Conservation (phyloP, 2,329 filamentous ascomycete genomes). For the Ophiostoma fasciatum region DNA sequence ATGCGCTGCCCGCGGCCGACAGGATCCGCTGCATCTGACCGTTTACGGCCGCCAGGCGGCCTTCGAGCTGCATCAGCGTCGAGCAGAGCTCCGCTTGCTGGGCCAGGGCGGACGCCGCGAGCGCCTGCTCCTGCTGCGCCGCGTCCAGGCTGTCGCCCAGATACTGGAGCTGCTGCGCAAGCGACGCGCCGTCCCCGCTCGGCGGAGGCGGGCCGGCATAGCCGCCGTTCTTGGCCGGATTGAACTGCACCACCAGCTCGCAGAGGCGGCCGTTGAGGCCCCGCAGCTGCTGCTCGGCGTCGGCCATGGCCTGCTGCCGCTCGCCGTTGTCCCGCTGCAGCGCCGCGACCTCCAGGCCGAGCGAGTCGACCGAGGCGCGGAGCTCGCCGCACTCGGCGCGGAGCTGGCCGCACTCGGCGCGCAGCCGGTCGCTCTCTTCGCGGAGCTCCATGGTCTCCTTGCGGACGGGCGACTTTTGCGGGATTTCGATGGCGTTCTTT, state of each 20-base stretch:
- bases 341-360: slow-evolving; percentile 21
- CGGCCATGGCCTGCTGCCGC: slow-evolving; percentile 36
- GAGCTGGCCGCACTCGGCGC: slow-evolving; percentile 10
- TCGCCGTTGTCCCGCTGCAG: slow-evolving; percentile 21
- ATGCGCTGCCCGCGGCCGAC: slow-evolving; percentile 15
- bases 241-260: slow-evolving; percentile 48
- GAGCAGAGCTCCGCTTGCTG: slow-evolving; percentile 15
- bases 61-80: slow-evolving; percentile 28
- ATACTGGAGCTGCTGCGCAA: slow-evolving; percentile 51
- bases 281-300: slow-evolving; percentile 52
- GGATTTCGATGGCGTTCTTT: slow-evolving; percentile 37
- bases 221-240: slow-evolving; percentile 36
- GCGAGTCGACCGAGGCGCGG: slow-evolving; percentile 19
- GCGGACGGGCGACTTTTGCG: slow-evolving; percentile 40
- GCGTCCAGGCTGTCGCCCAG: slow-evolving; percentile 50
- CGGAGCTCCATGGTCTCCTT: slow-evolving; percentile 36
- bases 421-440: slow-evolving; percentile 23
- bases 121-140: slow-evolving; percentile 42
- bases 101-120: slow-evolving; percentile 6
- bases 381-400: slow-evolving; percentile 18
- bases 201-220: slow-evolving; percentile 35
- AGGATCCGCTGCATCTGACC: slow-evolving; percentile 47
- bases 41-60: slow-evolving; percentile 48
- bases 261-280: slow-evolving; percentile 52
- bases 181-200: slow-evolving; percentile 27